A percentile compares a stretch with the other conserved stretches of the same genome.
These are phyloP conservation scores for Pleurotus tuber-regium DNA, from an alignment of 768 basidiomycete genomes.

Conservation along the genomic window DNA sequence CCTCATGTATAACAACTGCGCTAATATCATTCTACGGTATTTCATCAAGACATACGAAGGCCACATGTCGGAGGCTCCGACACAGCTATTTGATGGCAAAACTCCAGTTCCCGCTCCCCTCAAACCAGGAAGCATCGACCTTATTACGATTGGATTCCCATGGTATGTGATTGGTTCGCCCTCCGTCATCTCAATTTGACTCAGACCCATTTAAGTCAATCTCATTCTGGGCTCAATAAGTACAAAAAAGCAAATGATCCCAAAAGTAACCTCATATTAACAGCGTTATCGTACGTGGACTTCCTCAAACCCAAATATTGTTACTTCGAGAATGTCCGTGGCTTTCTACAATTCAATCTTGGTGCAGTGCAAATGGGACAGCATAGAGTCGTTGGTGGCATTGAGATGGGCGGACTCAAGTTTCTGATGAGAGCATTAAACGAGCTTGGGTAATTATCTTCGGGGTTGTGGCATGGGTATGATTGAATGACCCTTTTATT, in stretches of 20 bases:
- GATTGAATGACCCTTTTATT: not conserved
- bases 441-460: slow-evolving; percentile 55
- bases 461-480: no score
- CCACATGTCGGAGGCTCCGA: slow-evolving; percentile 36
- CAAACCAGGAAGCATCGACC: slow-evolving; percentile 52
- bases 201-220: slow-evolving; percentile 48
- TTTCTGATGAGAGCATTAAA: slow-evolving; percentile 58
- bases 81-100: slow-evolving; percentile 36
- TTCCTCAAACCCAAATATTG: slow-evolving; percentile 38
- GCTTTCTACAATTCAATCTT: slow-evolving; percentile 43
- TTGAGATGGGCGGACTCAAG: slow-evolving; percentile 74
- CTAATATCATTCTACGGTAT: slow-evolving; percentile 59
- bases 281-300: slow-evolving; percentile 51
- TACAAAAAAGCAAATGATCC: slow-evolving; percentile 62
- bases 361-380: slow-evolving; percentile 35
- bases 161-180: slow-evolving; percentile 53
- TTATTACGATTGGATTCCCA: slow-evolving; percentile 71
- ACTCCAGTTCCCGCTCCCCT: slow-evolving; percentile 43
- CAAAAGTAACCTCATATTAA: slow-evolving; percentile 70
- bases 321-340: slow-evolving; percentile 55
- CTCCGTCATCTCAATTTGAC: slow-evolving; percentile 4
- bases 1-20: slow-evolving; percentile 68
- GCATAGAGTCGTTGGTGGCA: slow-evolving; percentile 57
- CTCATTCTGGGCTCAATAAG: slow-evolving; percentile 73
- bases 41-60: slow-evolving; percentile 50